Percentiles rank a stretch among this genome's conserved stretches.
These are phyloP conservation scores for Fusarium napiforme DNA, from an alignment of 2,329 filamentous ascomycete species.

Conservation along the genomic window DNA sequence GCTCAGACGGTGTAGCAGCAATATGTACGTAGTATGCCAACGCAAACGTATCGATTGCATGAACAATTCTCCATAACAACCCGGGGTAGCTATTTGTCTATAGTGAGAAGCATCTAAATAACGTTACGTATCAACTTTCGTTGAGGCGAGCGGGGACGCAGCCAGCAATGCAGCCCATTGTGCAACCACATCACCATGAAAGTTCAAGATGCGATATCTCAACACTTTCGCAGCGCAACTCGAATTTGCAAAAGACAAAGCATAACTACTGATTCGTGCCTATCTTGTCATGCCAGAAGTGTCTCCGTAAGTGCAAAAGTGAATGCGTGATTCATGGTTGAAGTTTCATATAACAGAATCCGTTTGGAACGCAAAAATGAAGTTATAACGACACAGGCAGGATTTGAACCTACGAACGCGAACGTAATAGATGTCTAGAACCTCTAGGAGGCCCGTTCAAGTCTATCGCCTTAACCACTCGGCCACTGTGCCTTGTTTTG, in stretches of 20 bases:
- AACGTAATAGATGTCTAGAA: conserved; percentile 9
- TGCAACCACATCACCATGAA: background rate
- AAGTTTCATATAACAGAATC: background rate
- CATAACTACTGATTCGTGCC: background rate
- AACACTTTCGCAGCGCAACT: background rate
- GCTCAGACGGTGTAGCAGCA: background rate
- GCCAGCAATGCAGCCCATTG: background rate
- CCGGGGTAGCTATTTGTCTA: background rate
- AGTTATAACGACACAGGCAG: background rate
- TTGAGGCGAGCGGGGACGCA: background rate
- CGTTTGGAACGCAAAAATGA: background rate
- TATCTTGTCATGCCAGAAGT: background rate
- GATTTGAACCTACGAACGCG: conserved; percentile 20
- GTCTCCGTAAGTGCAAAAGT: background rate
- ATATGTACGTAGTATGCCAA: too few relatives aligned
- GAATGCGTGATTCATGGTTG: background rate
- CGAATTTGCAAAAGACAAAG: background rate
- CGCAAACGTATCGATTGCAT: background rate
- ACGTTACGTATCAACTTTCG: background rate
- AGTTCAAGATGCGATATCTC: background rate
- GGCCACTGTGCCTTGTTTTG: background rate
- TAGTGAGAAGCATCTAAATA: background rate
- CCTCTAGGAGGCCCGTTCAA: conserved; percentile 1
- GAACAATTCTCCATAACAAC: background rate
- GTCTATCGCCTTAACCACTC: conserved; percentile 25